Conservation (phyloP, 192 early-diverging fungal genomes). For the Chytriomyces confervae region DNA sequence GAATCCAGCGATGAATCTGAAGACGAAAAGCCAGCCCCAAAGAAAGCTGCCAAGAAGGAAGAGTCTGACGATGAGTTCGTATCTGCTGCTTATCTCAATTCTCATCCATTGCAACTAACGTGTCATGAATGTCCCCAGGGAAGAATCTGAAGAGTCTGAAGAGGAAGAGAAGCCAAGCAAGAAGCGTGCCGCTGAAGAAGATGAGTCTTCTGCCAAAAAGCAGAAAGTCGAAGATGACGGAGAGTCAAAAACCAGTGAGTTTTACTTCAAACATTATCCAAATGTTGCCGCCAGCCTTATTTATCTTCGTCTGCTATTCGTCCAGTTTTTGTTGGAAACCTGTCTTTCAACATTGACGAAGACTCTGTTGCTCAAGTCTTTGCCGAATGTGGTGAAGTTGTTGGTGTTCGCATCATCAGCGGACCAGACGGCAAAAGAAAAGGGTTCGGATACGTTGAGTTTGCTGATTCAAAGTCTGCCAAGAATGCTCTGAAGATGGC, state of each 20-base stretch:
- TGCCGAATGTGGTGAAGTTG: conserved; percentile 73
- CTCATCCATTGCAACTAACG: no score
- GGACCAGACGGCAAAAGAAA: conserved; percentile 75
- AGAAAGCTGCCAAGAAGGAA: conserved; percentile 16
- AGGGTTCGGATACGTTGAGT: conserved; percentile 93
- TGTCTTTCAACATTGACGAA: conserved; percentile 74
- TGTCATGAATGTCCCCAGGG: background rate
- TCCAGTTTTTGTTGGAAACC: conserved; percentile 70
- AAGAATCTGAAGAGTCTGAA: conserved; percentile 9
- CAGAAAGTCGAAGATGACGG: conserved; percentile 10
- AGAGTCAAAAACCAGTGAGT: conserved; percentile 26
- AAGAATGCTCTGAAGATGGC: conserved; percentile 70
- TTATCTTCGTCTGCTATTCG: background rate
- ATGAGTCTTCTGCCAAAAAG: conserved; percentile 15
- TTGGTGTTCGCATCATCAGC: conserved; percentile 71
- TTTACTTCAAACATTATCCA: background rate
- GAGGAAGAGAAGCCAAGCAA: conserved; percentile 14
- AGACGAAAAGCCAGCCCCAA: conserved; percentile 27
- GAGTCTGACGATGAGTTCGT: conserved; percentile 14
- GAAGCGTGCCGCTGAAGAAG: conserved; percentile 37
- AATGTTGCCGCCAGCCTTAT: background rate
- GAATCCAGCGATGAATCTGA: conserved; percentile 27
- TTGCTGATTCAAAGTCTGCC: conserved; percentile 67
- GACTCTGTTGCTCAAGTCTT: conserved; percentile 69
- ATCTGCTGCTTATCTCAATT: no score